A percentile compares a stretch with the other conserved stretches of the same genome.
Conservation (phyloP, 495 filamentous ascomycete genomes). For the Penicillium atrosanguineum region DNA sequence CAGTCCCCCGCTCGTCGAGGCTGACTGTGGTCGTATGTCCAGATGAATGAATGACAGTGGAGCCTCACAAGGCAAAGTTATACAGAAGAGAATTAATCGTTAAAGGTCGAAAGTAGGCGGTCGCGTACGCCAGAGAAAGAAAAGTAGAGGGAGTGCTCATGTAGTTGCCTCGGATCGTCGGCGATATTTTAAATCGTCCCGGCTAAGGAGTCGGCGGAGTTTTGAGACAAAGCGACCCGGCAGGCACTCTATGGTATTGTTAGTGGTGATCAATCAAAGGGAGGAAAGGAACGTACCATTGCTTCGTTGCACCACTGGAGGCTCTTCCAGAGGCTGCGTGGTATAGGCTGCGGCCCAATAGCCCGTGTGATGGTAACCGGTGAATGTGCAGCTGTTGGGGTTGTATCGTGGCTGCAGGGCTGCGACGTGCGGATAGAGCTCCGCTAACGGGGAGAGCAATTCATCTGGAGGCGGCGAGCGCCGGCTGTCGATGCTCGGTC, state of each 20-base stretch:
- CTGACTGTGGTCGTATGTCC: slow-evolving; percentile 4
- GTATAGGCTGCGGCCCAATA: slow-evolving; percentile 42
- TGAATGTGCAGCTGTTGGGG: slow-evolving; percentile 36
- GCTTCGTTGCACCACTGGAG: slow-evolving; percentile 17
- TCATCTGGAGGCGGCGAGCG: slow-evolving; percentile 31
- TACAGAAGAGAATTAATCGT: neutral
- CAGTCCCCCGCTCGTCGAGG: slow-evolving; percentile 12
- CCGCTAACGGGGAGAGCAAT: slow-evolving; percentile 37
- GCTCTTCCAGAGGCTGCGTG: slow-evolving; percentile 24
- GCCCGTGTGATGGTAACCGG: slow-evolving; percentile 34
- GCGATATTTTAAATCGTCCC: slow-evolving; percentile 28
- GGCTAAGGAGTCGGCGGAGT: slow-evolving; percentile 32
- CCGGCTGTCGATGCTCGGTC: slow-evolving; percentile 27
- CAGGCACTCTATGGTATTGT: slow-evolving; percentile 17
- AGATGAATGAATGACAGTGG: neutral
- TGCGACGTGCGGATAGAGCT: slow-evolving; percentile 41
- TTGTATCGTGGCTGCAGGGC: slow-evolving; percentile 39
- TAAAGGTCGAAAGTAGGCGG: neutral
- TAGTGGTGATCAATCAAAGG: neutral
- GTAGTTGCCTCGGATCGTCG: slow-evolving; percentile 20
- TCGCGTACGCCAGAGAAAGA: slow-evolving; percentile 1
- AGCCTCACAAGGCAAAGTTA: neutral
- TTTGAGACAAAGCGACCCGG: slow-evolving; percentile 30
- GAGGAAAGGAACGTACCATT: slow-evolving; percentile 23
- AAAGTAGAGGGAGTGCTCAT: slow-evolving; percentile 10